Evolutionary conservation across 495 filamentous ascomycete genomes (phyloP), one percentile per base, ranked within the genome.

Genomic region (Hypoxylon rickii): DNA sequence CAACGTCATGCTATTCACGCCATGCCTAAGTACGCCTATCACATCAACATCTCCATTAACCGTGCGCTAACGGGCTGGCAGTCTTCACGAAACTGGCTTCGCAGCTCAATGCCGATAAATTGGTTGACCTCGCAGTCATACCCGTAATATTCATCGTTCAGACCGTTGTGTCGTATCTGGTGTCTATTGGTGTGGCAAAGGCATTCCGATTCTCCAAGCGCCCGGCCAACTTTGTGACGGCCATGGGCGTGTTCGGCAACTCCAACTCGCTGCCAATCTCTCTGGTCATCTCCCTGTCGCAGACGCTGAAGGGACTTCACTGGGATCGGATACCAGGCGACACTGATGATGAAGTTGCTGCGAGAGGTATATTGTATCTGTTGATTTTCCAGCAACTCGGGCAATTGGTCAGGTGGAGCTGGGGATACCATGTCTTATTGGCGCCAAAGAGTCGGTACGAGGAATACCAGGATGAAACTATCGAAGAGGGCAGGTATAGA

Each of bases 1-100:
- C 50, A 98, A 98, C 67, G 89, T 95, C 38, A 85, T 84, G 61
- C 77, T 98, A 12, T 98, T 98, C 69, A 98, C 94, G 33, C 94
- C 94, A 47, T 97, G 95, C 65, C 83, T 98, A 56, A 95, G 91
- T 96, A 86, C 55, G 89, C 40, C 19, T 19, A 60, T 22, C 22
- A 33, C 19, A 1, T 11, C 3, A 24, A 12, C n/a, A 32, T 32
- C 6, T 11, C 22, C 10, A 20, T 58, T 61, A 3, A 44, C 49
- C 24, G 47, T 47, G 29, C 15, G 41, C 37, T 43, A 41, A 55
- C 50, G 10, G 2, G 12, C 11, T 39, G 8, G 17, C 58, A 96
- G 92, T 98, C 68, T 98, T 97, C 76, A 96, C 89, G 20, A 98
- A 97, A 73, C 80, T 98, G 17, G 94, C 93, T n/a, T 93, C 89